Evolutionary conservation across 192 early-diverging fungal genomes (phyloP).

Genomic region (Backusella psychrophila): DNA sequence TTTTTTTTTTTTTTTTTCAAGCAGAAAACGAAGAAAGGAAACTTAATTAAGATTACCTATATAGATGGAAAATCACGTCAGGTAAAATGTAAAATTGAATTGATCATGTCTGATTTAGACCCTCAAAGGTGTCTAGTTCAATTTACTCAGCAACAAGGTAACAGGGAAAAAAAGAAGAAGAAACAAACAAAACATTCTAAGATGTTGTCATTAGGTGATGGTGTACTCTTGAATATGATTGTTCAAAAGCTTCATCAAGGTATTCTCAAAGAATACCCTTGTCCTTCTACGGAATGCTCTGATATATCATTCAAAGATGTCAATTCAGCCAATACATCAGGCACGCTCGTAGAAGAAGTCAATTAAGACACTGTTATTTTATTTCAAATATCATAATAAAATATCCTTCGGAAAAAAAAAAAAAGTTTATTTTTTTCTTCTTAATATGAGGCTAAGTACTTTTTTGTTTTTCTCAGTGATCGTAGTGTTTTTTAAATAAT

Average conservation of each 20-base stretch:
- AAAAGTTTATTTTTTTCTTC: background rate
- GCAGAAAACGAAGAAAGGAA: background rate
- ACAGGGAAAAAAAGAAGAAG: background rate
- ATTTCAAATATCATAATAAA: background rate
- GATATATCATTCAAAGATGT: background rate
- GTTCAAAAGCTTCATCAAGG: background rate
- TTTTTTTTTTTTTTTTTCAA: background rate
- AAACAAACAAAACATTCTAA: background rate
- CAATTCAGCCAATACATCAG: constrained; percentile 5
- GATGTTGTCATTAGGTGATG: background rate
- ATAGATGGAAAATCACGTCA: constrained; percentile 16
- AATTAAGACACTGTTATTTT: background rate
- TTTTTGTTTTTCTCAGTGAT: background rate
- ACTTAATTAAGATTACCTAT: background rate
- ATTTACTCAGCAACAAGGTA: constrained; percentile 33
- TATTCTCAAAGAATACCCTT: constrained; percentile 8
- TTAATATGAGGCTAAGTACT: background rate
- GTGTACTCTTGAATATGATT: background rate
- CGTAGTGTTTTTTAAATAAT: background rate
- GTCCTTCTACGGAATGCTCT: background rate
- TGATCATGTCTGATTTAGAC: constrained; percentile 2
- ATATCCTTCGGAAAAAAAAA: background rate
- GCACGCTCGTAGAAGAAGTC: constrained; percentile 1
- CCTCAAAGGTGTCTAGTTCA: constrained; percentile 2
- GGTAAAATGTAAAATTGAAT: constrained; percentile 30